A percentile compares a stretch with the other conserved stretches of the same genome.
Conservation (phyloP, 306 rosid species). For the Herpetospermum pedunculosum region DNA sequence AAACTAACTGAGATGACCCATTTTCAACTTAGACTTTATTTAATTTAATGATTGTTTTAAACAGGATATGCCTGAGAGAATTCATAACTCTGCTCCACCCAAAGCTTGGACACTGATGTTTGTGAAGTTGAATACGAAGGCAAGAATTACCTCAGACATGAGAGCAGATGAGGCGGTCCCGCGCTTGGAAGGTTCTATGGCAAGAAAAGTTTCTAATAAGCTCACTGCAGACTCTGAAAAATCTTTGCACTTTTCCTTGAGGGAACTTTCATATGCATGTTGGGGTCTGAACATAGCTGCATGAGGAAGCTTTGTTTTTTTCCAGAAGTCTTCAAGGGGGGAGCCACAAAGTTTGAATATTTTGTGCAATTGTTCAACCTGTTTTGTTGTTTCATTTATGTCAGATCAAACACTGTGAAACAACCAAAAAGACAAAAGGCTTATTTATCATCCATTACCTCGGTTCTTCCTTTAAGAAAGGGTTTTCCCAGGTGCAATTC, state of each 20-base stretch:
- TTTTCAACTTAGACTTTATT: neutral
- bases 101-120: neutral
- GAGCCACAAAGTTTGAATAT: constrained; percentile 90
- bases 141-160: constrained; percentile 57
- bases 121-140: neutral
- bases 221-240: constrained; percentile 43
- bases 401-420: neutral
- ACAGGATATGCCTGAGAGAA: too few relatives aligned
- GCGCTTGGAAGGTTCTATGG: constrained; percentile 56
- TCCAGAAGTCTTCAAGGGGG: constrained; percentile 89
- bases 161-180: constrained; percentile 90
- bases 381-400: constrained; percentile 4
- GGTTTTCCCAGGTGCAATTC: constrained; percentile 75
- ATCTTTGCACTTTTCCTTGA: constrained; percentile 50
- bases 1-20: neutral
- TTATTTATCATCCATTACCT: constrained; percentile 31
- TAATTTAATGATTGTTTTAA: too few relatives aligned
- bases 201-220: constrained; percentile 59
- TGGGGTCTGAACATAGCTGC: constrained; percentile 87
- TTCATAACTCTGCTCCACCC: too few relatives aligned
- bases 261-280: constrained; percentile 49
- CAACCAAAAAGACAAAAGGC: neutral
- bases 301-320: constrained; percentile 68
- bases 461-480: constrained; percentile 91
- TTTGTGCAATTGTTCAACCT: constrained; percentile 96